These are phyloP conservation scores for Trichoderma sp. DNA, from an alignment of 2,329 filamentous ascomycete species.

Conservation along the genomic window DNA sequence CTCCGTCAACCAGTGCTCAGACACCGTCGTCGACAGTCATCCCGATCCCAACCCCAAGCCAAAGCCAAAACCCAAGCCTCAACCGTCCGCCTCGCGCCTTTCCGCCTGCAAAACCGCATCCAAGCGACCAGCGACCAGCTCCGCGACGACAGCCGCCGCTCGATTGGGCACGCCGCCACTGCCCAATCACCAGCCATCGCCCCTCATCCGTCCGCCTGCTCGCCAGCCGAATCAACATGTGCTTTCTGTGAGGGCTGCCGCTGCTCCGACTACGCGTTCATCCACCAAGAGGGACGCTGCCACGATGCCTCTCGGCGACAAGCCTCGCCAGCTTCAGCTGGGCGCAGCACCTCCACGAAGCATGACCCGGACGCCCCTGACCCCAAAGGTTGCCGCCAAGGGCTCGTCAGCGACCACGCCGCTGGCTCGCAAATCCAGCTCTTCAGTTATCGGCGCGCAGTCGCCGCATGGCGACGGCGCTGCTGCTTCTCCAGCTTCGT, in stretches of 20 bases:
- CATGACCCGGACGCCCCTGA: constrained; percentile 48
- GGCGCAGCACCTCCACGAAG: constrained; percentile 58
- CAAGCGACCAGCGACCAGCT: neutral
- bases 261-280: constrained; percentile 20
- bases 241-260: constrained; percentile 19
- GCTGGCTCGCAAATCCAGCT: constrained; percentile 36
- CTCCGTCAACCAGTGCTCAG: constrained; percentile 18
- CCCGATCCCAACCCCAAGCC: too few relatives aligned
- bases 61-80: neutral
- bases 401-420: constrained; percentile 41
- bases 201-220: constrained; percentile 19
- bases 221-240: constrained; percentile 31
- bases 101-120: constrained; percentile 2
- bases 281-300: constrained; percentile 27
- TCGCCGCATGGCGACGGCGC: constrained; percentile 44
- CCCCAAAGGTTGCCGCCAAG: constrained; percentile 53
- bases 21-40: constrained; percentile 14
- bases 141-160: neutral
- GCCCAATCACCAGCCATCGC: constrained; percentile 7
- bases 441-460: constrained; percentile 24
- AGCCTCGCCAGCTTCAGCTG: constrained; percentile 66
- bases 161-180: constrained; percentile 2
- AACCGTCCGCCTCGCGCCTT: constrained; percentile 6
- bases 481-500: constrained; percentile 51
- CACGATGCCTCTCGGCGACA: constrained; percentile 49